phyloP scores from a whole-genome alignment of 768 basidiomycete species.

The Rhodotorula kratochvilovae region DNA sequence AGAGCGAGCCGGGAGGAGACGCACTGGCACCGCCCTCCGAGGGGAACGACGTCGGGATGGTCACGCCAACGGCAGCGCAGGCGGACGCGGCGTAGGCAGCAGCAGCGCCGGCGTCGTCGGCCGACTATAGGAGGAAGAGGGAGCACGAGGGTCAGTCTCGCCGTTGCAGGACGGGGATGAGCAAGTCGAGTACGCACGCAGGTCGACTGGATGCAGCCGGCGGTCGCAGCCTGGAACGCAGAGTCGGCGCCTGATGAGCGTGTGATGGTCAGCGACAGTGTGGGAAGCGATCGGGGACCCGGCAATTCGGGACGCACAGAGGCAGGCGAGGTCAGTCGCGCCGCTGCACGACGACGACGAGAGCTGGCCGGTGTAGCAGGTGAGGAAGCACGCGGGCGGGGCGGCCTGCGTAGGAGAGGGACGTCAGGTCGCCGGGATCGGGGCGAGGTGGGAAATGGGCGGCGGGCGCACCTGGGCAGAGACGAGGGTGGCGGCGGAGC shows the following conservation, averaged over 20 bases:
- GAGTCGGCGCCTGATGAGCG: neutral
- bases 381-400: constrained; percentile 8
- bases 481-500: constrained; percentile 1
- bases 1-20: neutral
- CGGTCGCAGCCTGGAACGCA: neutral
- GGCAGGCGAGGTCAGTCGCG: constrained; percentile 6
- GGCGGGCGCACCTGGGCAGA: constrained; percentile 1
- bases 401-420: neutral
- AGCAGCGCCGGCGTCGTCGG: neutral
- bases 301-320: neutral
- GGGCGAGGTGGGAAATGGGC: neutral
- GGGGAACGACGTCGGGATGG: neutral
- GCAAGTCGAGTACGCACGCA: neutral
- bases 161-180: neutral
- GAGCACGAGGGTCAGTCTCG: neutral
- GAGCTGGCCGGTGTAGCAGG: neutral
- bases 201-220: neutral
- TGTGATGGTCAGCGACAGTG: neutral
- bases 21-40: neutral
- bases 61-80: constrained; percentile 5
- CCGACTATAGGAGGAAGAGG: neutral
- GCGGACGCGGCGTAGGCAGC: neutral
- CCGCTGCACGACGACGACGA: constrained; percentile 2
- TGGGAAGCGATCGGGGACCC: too few relatives aligned
- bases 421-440: neutral